Conservation (phyloP, 768 basidiomycete genomes). For the Amanita polypyramis region DNA sequence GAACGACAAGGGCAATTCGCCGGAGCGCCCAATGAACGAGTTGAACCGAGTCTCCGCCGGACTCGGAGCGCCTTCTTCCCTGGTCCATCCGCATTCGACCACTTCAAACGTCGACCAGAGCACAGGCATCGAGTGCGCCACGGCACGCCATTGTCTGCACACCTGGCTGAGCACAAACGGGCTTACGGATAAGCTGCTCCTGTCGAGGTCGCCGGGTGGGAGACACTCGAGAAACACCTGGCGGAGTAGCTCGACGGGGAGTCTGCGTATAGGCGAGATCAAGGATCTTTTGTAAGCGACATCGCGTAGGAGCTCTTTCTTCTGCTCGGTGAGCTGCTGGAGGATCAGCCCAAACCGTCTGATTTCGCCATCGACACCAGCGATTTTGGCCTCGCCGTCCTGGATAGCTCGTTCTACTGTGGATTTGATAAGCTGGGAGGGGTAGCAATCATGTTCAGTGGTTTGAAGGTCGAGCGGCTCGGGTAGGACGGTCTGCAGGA, state of each 20-base stretch:
- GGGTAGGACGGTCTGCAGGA: background rate
- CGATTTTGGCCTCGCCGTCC: background rate
- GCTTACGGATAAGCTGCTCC: background rate
- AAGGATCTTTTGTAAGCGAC: background rate
- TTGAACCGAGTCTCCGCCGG: background rate
- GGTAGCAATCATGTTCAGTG: background rate
- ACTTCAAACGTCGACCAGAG: conserved; percentile 4
- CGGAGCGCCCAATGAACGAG: background rate
- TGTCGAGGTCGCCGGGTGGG: background rate
- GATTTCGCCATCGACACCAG: background rate
- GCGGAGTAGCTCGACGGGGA: background rate
- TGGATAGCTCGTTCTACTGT: background rate
- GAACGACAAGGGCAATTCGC: conserved; percentile 1
- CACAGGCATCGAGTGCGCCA: background rate
- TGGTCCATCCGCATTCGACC: background rate
- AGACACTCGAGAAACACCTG: conserved; percentile 1
- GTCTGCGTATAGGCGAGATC: background rate
- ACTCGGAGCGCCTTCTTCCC: background rate
- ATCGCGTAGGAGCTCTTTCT: background rate
- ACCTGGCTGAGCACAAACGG: conserved; percentile 2
- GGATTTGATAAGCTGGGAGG: background rate
- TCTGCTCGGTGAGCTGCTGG: background rate
- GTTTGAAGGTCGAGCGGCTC: background rate
- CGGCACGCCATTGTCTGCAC: conserved; percentile 2
- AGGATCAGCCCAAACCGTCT: background rate